Evolutionary conservation across 768 basidiomycete species (phyloP), one percentile per base, ranked within the genome.

Genomic region (Fibroporia radiculosa): DNA sequence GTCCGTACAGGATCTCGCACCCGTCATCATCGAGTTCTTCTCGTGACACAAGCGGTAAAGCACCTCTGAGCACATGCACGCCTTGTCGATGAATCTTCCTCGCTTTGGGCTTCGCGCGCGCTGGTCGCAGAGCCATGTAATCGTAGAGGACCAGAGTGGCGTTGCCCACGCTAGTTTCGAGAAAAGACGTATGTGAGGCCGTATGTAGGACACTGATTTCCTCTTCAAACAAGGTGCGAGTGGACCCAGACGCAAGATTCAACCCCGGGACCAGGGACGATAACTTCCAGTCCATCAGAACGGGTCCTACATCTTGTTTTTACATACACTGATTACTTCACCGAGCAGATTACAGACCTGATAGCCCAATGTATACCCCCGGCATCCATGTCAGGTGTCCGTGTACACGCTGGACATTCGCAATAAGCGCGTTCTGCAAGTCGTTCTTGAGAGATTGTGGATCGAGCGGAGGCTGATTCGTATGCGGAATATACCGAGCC

Each of bases 1-100:
- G 75, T 2, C 77, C 77, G 54, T 79, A 79, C 7, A 80, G 63
- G 4, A 78, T 68, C 50, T 80, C 78, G 49, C 74, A 77, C 13
- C 69, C 72, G 45, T 71, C 74, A 27, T 74, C 73, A 25, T 65
- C 61, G 10, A 49, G 44, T 23, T 33, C n/a, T 44, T 48, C 51
- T 1, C 28, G 22, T 1, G 40, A 13, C 1, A 54, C 52, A 3
- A 52, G 32, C n/a, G 49, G 40, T 14, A 57, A 8, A 0, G 59
- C 55, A 12, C 25, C 36, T 4, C 25, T 24, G 20, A 61, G 36
- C 6, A 58, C 27, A 11, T 36, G 37, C 10, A 40, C 48, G 16
- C 52, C 51, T 13, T 51, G 40, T 8, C 46, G 45, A 26, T 47
- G 47, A 2, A 50, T 32, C 22, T 51, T 47, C 1, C 34, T 44